Conservation (phyloP, 768 basidiomycete species). For the Boletus vermiculosoides region DNA sequence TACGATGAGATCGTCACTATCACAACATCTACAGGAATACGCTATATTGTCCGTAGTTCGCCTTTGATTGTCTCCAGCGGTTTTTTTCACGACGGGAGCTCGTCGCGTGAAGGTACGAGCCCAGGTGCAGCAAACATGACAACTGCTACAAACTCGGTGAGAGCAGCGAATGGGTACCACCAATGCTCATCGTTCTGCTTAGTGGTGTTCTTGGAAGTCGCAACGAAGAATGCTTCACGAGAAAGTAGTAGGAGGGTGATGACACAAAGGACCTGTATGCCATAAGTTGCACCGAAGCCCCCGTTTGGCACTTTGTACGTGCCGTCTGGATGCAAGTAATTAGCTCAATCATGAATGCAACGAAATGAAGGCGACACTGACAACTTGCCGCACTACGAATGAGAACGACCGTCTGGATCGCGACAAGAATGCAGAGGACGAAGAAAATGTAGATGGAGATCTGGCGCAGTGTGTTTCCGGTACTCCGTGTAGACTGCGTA, state of each 20-base stretch:
- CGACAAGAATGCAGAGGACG: conserved; percentile 27
- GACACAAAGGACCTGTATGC: conserved; percentile 25
- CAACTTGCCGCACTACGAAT: conserved; percentile 14
- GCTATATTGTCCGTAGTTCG: not conserved
- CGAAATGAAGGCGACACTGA: conserved; percentile 8
- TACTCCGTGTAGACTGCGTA: conserved; percentile 6
- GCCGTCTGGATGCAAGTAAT: conserved; percentile 15
- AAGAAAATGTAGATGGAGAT: conserved; percentile 30
- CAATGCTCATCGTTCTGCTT: conserved; percentile 30
- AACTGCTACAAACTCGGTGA: conserved; percentile 33
- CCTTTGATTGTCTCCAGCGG: not conserved
- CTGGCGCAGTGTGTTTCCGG: conserved; percentile 25
- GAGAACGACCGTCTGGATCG: conserved; percentile 25
- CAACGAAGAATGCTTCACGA: conserved; percentile 32
- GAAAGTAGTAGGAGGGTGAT: conserved; percentile 28
- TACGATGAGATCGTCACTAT: not conserved
- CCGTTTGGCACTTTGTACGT: conserved; percentile 16
- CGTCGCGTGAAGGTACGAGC: conserved; percentile 32
- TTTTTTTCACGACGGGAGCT: conserved; percentile 21
- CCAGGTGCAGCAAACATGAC: conserved; percentile 33
- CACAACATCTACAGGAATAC: not conserved
- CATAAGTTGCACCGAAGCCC: conserved; percentile 22
- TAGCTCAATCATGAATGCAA: conserved; percentile 1
- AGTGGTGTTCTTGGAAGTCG: conserved; percentile 16
- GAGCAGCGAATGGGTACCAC: conserved; percentile 35